These are phyloP conservation scores for Peniophora sp. DNA, from an alignment of 1,284 basidiomycete species.

Conservation along the genomic window DNA sequence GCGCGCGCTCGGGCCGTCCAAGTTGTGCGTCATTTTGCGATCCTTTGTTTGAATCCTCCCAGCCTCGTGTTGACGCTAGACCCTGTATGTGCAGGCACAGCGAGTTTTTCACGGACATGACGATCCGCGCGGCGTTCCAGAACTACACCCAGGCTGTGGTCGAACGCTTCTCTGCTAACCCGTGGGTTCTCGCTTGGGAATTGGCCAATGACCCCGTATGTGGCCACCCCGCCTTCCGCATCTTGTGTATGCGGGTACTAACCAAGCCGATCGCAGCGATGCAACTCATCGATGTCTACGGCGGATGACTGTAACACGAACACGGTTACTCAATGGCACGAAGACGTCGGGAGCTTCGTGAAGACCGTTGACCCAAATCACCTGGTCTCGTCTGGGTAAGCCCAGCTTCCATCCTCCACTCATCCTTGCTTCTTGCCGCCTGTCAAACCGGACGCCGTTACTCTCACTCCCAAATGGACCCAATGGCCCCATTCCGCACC, in stretches of 20 bases:
- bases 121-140: constrained; percentile 13
- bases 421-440: too few species aligned
- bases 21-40: not conserved
- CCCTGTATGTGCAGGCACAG: constrained; percentile 4
- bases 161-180: constrained; percentile 12
- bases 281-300: constrained; percentile 42
- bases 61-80: too few species aligned
- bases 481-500: too few species aligned
- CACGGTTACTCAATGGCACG: constrained; percentile 50
- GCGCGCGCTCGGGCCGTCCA: constrained; percentile 9
- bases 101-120: constrained; percentile 11
- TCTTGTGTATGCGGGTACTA: too few species aligned
- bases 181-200: constrained; percentile 19
- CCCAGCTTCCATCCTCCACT: not conserved
- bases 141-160: constrained; percentile 16
- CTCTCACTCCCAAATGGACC: too few species aligned
- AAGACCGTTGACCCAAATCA: constrained; percentile 51
- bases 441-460: too few species aligned
- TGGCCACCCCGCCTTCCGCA: too few species aligned
- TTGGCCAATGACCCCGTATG: constrained; percentile 19
- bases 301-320: constrained; percentile 35
- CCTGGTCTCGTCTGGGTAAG: constrained; percentile 53
- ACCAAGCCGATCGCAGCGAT: constrained; percentile 25
- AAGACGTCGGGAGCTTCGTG: constrained; percentile 36
- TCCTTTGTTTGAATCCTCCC: too few species aligned